Percentiles rank a stretch among this genome's conserved stretches.
phyloP scores from a whole-genome alignment of 169 alveolate genomes.

The Plasmodium vivax region DNA sequence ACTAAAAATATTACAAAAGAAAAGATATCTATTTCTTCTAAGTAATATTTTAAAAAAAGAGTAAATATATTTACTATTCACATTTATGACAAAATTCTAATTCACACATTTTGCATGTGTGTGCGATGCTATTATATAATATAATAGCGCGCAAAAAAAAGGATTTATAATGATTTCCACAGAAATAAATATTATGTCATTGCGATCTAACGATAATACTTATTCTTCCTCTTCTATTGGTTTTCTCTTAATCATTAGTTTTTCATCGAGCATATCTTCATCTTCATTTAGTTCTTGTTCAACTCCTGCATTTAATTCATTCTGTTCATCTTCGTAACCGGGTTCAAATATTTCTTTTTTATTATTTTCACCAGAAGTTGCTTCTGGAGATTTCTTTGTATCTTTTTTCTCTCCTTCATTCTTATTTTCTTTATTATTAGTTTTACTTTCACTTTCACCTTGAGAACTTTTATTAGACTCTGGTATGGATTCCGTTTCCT shows the following conservation, averaged over 20 bases:
- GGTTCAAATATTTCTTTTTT: neutral
- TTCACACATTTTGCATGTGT: neutral
- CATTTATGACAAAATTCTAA: neutral
- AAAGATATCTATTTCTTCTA: neutral
- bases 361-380: neutral
- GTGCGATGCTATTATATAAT: neutral
- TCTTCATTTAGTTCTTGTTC: neutral
- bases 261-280: conserved; percentile 16
- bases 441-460: neutral
- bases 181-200: neutral
- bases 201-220: neutral
- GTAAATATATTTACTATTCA: neutral
- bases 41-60: neutral
- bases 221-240: neutral
- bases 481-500: neutral
- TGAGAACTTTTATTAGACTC: neutral
- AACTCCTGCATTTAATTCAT: neutral
- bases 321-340: neutral
- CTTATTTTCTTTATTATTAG: neutral
- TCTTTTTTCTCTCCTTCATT: neutral
- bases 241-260: conserved; percentile 13
- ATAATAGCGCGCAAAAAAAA: neutral
- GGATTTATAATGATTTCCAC: neutral
- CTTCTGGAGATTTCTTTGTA: neutral
- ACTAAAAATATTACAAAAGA: neutral